Conservation (phyloP, 2,329 filamentous ascomycete species). For the Fusarium beomiforme region DNA sequence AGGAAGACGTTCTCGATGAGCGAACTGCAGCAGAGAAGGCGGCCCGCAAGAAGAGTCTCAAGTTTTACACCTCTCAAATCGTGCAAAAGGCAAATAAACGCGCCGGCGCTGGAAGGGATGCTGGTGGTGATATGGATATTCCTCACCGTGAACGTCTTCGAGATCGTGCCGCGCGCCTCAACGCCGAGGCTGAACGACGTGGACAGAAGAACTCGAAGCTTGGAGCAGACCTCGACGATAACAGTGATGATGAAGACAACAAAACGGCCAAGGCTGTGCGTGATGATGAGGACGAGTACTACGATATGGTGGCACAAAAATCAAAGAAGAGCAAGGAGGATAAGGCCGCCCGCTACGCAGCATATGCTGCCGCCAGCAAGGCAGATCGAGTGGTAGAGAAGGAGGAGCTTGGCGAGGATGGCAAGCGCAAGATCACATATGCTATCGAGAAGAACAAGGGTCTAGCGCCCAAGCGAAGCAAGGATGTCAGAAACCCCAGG, state of each 20-base stretch:
- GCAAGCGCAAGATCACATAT: conserved; percentile 92
- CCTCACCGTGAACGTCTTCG: conserved; percentile 89
- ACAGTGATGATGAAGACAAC: conserved; percentile 75
- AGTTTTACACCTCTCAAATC: conserved; percentile 98
- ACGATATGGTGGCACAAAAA: conserved; percentile 82
- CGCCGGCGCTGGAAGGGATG: conserved; percentile 74
- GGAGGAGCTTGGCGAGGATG: conserved; percentile 79
- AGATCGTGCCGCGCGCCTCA: conserved; percentile 86
- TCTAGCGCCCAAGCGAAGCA: conserved; percentile 86
- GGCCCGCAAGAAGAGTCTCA: conserved; percentile 87
- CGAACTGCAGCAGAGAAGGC: conserved; percentile 87
- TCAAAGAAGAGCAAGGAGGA: conserved; percentile 79
- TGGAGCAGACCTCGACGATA: conserved; percentile 74
- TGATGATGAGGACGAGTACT: conserved; percentile 79
- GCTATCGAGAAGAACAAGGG: conserved; percentile 98
- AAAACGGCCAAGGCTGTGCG: conserved; percentile 60
- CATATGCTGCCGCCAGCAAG: conserved; percentile 69
- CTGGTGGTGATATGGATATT: conserved; percentile 83
- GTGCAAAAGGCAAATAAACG: conserved; percentile 93
- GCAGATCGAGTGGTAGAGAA: conserved; percentile 71
- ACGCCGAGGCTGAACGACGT: conserved; percentile 86
- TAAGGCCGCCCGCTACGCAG: conserved; percentile 67
- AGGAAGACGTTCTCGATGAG: conserved; percentile 82
- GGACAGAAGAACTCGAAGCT: conserved; percentile 72
- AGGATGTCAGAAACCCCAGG: conserved; percentile 92